Evolutionary conservation across 257 asterid species (phyloP), one percentile per base, ranked within the genome.

Genomic region (Cynanchum wilfordii): DNA sequence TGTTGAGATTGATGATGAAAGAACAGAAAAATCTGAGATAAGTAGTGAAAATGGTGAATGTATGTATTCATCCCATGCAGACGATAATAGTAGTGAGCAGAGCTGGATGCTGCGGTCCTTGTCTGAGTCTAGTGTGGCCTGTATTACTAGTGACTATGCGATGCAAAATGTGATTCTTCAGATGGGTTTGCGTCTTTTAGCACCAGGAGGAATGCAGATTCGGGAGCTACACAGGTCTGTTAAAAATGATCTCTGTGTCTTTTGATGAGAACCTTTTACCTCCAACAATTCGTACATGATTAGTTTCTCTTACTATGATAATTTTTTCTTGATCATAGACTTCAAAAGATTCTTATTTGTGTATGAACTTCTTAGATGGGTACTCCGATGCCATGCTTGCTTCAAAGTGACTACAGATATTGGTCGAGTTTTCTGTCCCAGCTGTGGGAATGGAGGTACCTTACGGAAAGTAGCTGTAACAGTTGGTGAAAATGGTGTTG

Each of bases 141-240:
- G 99, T 56, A 73, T 92, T 76, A 95, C 99, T 45, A 75, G 88
- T 82, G 99, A 95, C 77, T 95, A 66, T 83, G 99, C 99, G 38
- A 92, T 95, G 98, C 99, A 95, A 85, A 95, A 95, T 80, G 99
- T 95, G 80, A 86, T 95, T 49, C 92, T 95, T 72, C 99, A 92
- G 89, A 89, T 95, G 86, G 98, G 97, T 70, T 79, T 95, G 79
- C 89, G 98, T 62, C 95, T 95, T 75, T 82, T 95, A 74, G 99
- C 99, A 22, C 98, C 98, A 69, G 99, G 97, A 74, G 99, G 99
- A 78, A 92, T 89, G 93, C 99, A 95, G 84, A 95, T 95, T 66
- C 98, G 94, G 40, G 97, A 95, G 89, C 89, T 95, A 71, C 96
- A 92, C 81, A 85, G 96, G 99, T 92, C 79, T 65, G 40, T 69